These are phyloP conservation scores for Hibiscus trionum DNA, from an alignment of 345 rosid genomes.

Conservation along the genomic window DNA sequence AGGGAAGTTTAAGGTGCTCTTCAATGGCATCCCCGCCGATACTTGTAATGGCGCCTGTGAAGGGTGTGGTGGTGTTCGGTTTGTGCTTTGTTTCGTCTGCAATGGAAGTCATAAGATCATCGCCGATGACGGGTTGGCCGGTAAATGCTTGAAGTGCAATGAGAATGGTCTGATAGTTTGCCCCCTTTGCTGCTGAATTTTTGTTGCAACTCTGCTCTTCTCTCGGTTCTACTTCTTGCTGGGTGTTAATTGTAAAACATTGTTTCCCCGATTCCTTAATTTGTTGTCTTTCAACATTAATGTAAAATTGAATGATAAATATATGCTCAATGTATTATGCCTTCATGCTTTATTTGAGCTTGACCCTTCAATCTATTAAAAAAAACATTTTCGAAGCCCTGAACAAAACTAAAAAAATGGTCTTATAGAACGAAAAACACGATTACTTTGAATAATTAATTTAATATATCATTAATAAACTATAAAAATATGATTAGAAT, in stretches of 20 bases:
- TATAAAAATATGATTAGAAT: too few species aligned
- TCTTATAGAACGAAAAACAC: too few species aligned
- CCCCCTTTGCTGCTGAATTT: conserved; percentile 41
- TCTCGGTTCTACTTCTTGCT: neutral
- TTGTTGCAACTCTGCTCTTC: too few species aligned
- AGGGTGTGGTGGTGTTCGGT: conserved; percentile 56
- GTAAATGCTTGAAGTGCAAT: conserved; percentile 56
- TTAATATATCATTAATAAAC: too few species aligned
- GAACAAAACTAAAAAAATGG: too few species aligned
- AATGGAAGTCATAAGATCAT: conserved; percentile 57
- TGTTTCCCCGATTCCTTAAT: neutral
- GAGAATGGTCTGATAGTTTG: conserved; percentile 82
- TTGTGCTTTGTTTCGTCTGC: conserved; percentile 62
- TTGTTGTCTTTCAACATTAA: too few species aligned
- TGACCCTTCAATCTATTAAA: too few species aligned
- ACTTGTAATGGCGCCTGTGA: conserved; percentile 27
- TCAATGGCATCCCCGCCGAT: conserved; percentile 45
- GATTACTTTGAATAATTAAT: too few species aligned
- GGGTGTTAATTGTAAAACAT: neutral
- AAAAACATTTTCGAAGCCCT: too few species aligned
- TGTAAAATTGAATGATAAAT: neutral
- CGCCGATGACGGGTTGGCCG: conserved; percentile 23
- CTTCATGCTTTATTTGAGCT: too few species aligned
- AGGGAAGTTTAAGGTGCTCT: conserved; percentile 54
- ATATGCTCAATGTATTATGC: neutral